Evolutionary conservation across 139 green algal genomes (phyloP), one percentile per base, ranked within the genome.

Genomic region (Haematococcus lacustris): DNA sequence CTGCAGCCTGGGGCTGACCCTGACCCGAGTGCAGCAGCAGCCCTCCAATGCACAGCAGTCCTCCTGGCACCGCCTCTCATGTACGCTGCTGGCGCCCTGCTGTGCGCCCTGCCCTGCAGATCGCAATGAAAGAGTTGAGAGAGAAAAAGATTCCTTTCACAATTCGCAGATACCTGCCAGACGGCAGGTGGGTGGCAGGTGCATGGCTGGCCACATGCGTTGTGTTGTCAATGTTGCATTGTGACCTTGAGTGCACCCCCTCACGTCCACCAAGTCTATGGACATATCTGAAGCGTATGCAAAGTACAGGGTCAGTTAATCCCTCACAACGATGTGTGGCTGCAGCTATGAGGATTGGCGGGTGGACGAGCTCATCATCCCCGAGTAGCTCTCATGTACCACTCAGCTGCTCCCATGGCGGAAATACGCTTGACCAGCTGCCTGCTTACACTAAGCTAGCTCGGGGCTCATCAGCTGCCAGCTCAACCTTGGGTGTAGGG

Each of bases 111-210:
- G 53, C 26, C 23, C 53, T 30, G 17, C 85, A 97, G 83, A 98
- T 98, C 76, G 94, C 94, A 2, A 87, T 88, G 75, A 97, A 96
- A 78, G 95, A 99, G 84, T 77, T 99, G 73, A 77, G 91, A 0
- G 89, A 97, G 65, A 95, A 93, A 80, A 97, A 97, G 76, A 96
- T 99, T 61, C 95, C 95, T 1, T 99, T 98, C 83, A 98, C 86
- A n/a, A 94, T 99, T 5, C 79, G 95, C 51, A 81, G 95, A 4
- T 98, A 97, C 77, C 85, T 99, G 0, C 95, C 95, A 3, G 94
- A 99, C 74, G 91, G 92, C 59, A 95, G 87, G 86, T 97, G 68
- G 33, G 80, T 21, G 5, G 1, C 39, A 28, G 2, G 3, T 51
- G 43, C 67, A 53, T n/a, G n/a, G n/a, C 61, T 57, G 26, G 21